Base-by-base conservation (phyloP, 345 rosid species). In the Citrus maxima region DNA sequence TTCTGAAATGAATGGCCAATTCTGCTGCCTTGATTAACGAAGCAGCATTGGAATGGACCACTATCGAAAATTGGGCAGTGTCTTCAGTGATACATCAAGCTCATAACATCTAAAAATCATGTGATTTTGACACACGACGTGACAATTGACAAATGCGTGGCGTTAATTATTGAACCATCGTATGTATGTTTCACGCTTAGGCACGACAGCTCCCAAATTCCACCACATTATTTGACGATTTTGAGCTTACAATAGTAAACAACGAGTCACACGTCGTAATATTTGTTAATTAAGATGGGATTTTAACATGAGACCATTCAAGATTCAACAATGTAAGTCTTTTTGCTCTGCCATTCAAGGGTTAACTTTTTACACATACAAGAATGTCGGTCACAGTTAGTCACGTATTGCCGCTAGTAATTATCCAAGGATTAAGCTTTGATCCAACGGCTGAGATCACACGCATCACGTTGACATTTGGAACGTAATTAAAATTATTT, bases 301-400 rank as follows among this genome's bases (percentile, higher is more conserved):
- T 32, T 32, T 32, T 18, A 61, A 61, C 28, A 27, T 4, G 2
- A 24, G 22, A 66, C 51, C n/a, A 12, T 66, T 66, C 24, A 40
- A 18, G 6, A 34, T 67, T 38, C 51, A 68, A 68, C 3, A 22
- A 1, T 2, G 5, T 13, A 10, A 46, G 6, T 13, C 51, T 12
- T 46, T 13, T 46, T 13, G 51, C 18, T 3, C 51, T 46, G 18
- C 51, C 4, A 35, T 35, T 35, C 7, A 35, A 12, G 51, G 18
- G 13, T 13, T 12, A 0, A 1, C 5, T 12, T 13, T 12, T 12
- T 12, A 46, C 5, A 18, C 49, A 16, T 13, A 1, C n/a, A 4
- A 46, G 51, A 4, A n/a, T 72, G 83, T 77, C 80, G 76, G 72
- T 73, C 79, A 73, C 73, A 30, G 25, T 32, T 1, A 78, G 63